These are phyloP conservation scores for Apiotrichum veenhuisii DNA, from an alignment of 1,284 basidiomycete genomes.

Conservation along the genomic window DNA sequence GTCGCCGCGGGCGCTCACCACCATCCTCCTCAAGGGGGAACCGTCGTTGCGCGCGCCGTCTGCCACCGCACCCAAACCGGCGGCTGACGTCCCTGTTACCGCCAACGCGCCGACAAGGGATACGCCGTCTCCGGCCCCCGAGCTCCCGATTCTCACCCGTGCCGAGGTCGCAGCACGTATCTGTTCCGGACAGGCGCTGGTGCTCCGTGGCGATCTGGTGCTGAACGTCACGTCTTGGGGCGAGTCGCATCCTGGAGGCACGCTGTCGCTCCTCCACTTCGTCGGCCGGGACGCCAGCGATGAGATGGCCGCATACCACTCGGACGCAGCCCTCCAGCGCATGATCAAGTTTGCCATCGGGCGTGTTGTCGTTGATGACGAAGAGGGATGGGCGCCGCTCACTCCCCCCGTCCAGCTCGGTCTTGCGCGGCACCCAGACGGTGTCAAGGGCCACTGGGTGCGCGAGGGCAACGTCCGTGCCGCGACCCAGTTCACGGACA, in stretches of 20 bases:
- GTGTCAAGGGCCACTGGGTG: constrained; percentile 41
- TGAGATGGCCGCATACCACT: constrained; percentile 92
- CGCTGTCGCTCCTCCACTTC: constrained; percentile 88
- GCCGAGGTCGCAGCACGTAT: constrained; percentile 53
- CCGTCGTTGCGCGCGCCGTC: background rate
- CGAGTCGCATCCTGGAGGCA: constrained; percentile 79
- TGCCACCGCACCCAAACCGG: background rate
- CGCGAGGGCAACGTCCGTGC: constrained; percentile 40
- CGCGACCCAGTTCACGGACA: constrained; percentile 10
- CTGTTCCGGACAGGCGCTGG: constrained; percentile 69
- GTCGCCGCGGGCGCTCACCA: background rate
- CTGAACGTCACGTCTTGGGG: constrained; percentile 84
- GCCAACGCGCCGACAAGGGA: background rate
- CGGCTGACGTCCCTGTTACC: background rate
- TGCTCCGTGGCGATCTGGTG: constrained; percentile 73
- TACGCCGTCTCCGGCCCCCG: background rate
- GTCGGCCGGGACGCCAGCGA: constrained; percentile 91
- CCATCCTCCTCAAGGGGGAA: background rate
- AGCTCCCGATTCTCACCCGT: constrained; percentile 21
- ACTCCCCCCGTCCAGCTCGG: constrained; percentile 86
- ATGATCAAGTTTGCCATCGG: constrained; percentile 74
- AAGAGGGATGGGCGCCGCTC: constrained; percentile 67
- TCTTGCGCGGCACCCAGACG: constrained; percentile 58
- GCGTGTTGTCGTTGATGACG: constrained; percentile 52
- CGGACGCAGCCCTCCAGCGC: constrained; percentile 60